phyloP scores from a whole-genome alignment of 2,329 filamentous ascomycete species.

The Fusarium sp. region DNA sequence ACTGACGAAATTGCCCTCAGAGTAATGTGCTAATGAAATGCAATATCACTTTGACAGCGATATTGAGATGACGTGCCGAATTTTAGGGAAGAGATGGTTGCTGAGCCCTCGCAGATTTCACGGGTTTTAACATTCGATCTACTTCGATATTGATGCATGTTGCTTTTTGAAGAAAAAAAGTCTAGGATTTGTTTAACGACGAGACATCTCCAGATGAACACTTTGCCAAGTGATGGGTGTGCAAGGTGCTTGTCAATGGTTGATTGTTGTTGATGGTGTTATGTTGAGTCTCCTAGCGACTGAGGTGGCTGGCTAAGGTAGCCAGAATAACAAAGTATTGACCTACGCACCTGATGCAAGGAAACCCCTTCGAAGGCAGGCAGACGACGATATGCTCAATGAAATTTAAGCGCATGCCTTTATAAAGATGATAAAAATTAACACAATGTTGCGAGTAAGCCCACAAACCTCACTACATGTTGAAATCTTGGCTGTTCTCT shows the following conservation, averaged over 20 bases:
- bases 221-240: neutral
- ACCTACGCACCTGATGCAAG: neutral
- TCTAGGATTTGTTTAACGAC: neutral
- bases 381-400: neutral
- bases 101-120: constrained; percentile 10
- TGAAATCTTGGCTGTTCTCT: too few species aligned
- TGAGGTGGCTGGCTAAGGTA: neutral
- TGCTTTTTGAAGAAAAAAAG: neutral
- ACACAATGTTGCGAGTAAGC: too few species aligned
- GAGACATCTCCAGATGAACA: neutral
- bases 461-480: too few species aligned
- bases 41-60: neutral
- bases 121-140: neutral
- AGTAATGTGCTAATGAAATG: constrained; percentile 14
- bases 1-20: constrained; percentile 19
- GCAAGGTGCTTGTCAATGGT: neutral
- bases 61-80: neutral
- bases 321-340: neutral
- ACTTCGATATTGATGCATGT: neutral
- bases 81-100: constrained; percentile 3
- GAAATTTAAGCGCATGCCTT: too few species aligned
- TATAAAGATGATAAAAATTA: neutral
- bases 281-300: neutral
- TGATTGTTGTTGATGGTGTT: neutral
- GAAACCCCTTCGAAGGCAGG: neutral